These are phyloP conservation scores for Encephalitozoon hellem DNA, from an alignment of 371 early-diverging fungal genomes.

Conservation along the genomic window DNA sequence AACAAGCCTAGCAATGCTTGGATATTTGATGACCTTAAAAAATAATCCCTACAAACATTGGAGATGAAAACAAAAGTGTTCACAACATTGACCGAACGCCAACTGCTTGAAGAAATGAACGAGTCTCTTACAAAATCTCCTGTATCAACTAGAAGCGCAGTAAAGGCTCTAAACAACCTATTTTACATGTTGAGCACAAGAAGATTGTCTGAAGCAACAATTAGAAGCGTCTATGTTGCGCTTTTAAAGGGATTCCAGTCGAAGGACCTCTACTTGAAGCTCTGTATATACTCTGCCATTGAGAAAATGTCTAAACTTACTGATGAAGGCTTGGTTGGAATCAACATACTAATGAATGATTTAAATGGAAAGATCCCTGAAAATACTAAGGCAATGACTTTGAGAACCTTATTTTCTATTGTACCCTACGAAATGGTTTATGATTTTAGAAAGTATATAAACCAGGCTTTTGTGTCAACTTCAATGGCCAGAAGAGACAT, in stretches of 20 bases:
- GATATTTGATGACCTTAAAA: not conserved
- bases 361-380: conserved; percentile 25
- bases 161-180: conserved; percentile 45
- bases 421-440: conserved; percentile 53
- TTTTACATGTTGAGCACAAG: conserved; percentile 34
- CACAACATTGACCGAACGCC: not conserved
- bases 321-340: conserved; percentile 51
- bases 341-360: conserved; percentile 53
- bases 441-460: conserved; percentile 57
- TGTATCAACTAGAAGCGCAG: conserved; percentile 49
- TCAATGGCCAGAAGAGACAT: conserved; percentile 29
- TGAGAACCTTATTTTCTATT: conserved; percentile 51
- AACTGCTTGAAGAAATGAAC: conserved; percentile 9
- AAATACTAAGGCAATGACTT: conserved; percentile 30
- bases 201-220: conserved; percentile 27
- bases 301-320: conserved; percentile 24
- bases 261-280: conserved; percentile 53
- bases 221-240: conserved; percentile 46
- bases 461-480: conserved; percentile 39
- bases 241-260: conserved; percentile 52
- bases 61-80: conserved; percentile 3
- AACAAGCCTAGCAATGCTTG: not conserved
- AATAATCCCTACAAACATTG: not conserved
- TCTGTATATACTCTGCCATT: conserved; percentile 39
- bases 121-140: conserved; percentile 4